Evolutionary conservation across 768 basidiomycete species (phyloP), one percentile per base, ranked within the genome.

Genomic region (Lactifluus volemus): DNA sequence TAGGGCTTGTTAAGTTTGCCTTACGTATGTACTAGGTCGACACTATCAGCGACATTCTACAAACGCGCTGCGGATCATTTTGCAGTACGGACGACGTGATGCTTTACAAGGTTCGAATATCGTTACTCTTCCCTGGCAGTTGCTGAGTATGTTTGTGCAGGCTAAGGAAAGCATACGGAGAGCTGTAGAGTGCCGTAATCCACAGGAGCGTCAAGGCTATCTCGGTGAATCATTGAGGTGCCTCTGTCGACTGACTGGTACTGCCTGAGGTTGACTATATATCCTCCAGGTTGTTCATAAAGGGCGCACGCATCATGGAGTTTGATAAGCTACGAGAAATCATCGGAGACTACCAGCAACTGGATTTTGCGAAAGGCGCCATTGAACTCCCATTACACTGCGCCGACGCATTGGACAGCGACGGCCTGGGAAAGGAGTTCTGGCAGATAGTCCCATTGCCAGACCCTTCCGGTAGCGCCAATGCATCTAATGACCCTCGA

Each of bases 51-150:
- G 94, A 98, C 68, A 85, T 94, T 47, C 75, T 99, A 42, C 96
- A 98, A 70, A 86, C 90, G 68, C 81, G 93, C 70, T 99, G 97
- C 67, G 95, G 96, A 2, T 92, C 94, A 14, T 98, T 98, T 81
- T 98, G 94, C 73, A 95, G 95, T 67, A 88, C 95, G 2, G 97
- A 98, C 69, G 97, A 99, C 74, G 97, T 99, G 48, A 90, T 97
- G 81, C 73, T 97, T 32, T 98, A 98, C 77, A 99, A 99, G 79
- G 93, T 85, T 67, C 59, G 74, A 63, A 51, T 63, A 21, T 25
- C 5, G 25, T 4, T 19, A 6, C 15, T 39, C 14, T n/a, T 45
- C 9, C 12, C 19, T 21, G 42, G 6, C 48, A 55, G 29, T 32
- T 49, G 15, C n/a, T 34, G 21, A 61, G 4, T 41, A 9, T 10